Conservation (phyloP, 2,329 filamentous ascomycete species). For the Hirsutella thompsonii region DNA sequence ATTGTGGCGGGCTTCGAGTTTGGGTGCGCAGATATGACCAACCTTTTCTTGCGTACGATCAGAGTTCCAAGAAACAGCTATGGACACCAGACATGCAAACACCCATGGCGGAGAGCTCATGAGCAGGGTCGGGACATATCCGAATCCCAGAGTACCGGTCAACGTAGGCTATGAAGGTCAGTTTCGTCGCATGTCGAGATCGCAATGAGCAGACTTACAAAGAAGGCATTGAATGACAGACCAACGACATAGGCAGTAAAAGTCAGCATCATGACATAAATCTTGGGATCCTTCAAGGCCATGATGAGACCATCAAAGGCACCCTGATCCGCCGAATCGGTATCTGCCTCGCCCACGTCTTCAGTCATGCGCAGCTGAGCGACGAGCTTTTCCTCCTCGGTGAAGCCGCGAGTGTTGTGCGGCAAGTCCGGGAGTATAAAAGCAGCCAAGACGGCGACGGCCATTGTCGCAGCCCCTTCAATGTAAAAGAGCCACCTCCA, state of each 20-base stretch:
- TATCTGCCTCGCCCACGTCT: conserved; percentile 43
- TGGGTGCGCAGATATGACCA: conserved; percentile 7
- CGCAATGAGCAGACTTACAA: conserved; percentile 20
- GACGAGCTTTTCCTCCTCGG: conserved; percentile 41
- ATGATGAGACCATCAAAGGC: conserved; percentile 41
- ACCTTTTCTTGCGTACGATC: conserved; percentile 41
- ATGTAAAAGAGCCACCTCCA: conserved; percentile 53
- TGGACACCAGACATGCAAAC: conserved; percentile 43
- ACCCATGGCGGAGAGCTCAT: conserved; percentile 46
- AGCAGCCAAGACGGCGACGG: conserved; percentile 29
- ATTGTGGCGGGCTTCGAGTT: not conserved
- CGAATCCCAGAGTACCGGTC: conserved; percentile 39
- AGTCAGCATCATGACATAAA: conserved; percentile 51
- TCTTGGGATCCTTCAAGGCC: conserved; percentile 47
- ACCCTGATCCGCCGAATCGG: conserved; percentile 34
- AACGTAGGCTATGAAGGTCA: conserved; percentile 28
- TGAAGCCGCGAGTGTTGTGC: conserved; percentile 43
- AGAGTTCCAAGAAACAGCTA: conserved; percentile 41
- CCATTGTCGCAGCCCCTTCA: conserved; percentile 40
- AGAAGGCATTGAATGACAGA: conserved; percentile 45
- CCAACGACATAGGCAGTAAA: conserved; percentile 49
- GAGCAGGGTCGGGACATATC: conserved; percentile 37
- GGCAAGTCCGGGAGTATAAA: conserved; percentile 42
- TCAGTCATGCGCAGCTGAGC: conserved; percentile 43
- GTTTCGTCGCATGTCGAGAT: not conserved